A percentile compares a stretch with the other conserved stretches of the same genome.
phyloP scores from a whole-genome alignment of 139 green algal genomes.

The Penium margaritaceum region DNA sequence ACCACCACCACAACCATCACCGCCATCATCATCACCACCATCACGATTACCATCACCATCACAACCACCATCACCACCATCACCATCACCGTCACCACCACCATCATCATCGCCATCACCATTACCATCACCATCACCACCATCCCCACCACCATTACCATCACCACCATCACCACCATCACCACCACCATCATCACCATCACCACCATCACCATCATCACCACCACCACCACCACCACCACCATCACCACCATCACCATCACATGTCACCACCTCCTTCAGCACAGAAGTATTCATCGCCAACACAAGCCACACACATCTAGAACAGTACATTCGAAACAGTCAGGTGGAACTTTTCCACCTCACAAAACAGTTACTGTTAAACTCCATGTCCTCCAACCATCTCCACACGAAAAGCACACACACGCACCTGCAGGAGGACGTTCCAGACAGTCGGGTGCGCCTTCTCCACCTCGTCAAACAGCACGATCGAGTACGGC shows the following conservation, averaged over 20 bases:
- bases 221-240: too few relatives aligned
- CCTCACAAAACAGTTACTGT: slow-evolving; percentile 33
- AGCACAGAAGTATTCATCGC: too few relatives aligned
- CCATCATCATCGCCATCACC: slow-evolving; percentile 9
- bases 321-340: slow-evolving; percentile 56
- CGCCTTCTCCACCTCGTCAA: slow-evolving; percentile 80
- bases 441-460: slow-evolving; percentile 72
- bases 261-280: slow-evolving; percentile 30
- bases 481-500: slow-evolving; percentile 61
- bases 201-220: too few relatives aligned
- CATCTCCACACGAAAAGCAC: too few relatives aligned
- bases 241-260: slow-evolving; percentile 43
- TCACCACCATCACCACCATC: too few relatives aligned
- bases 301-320: too few relatives aligned
- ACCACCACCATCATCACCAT: too few relatives aligned
- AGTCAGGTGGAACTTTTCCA: slow-evolving; percentile 49
- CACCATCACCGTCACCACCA: too few relatives aligned
- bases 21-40: too few relatives aligned
- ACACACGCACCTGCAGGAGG: slow-evolving; percentile 74
- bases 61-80: too few relatives aligned
- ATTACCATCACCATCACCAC: neutral
- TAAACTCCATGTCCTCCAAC: slow-evolving; percentile 68
- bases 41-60: too few relatives aligned
- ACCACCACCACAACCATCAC: too few relatives aligned
- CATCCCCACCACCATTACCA: neutral